These are phyloP conservation scores for Amborella trichopoda DNA, from an alignment of 164 flowering plant species.

Conservation along the genomic window DNA sequence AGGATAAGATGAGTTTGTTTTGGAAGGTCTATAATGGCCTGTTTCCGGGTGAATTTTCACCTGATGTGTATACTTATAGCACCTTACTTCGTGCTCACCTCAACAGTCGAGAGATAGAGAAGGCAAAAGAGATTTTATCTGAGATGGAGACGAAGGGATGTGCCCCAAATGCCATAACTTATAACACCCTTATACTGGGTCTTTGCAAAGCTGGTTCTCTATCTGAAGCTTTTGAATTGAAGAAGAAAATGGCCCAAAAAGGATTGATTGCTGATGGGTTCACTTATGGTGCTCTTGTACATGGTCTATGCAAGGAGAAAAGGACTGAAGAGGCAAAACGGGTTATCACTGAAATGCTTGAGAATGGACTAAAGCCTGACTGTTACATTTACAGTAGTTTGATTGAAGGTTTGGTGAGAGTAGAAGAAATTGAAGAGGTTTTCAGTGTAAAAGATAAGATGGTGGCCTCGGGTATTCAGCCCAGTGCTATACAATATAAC, in stretches of 20 bases:
- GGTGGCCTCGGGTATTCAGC: conserved; percentile 26
- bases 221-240: conserved; percentile 48
- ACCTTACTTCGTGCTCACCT: conserved; percentile 41
- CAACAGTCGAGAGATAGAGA: conserved; percentile 36
- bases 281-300: conserved; percentile 33
- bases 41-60: conserved; percentile 21
- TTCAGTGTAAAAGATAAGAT: conserved; percentile 39
- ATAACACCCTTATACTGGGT: conserved; percentile 52
- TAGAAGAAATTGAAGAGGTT: conserved; percentile 39
- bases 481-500: conserved; percentile 29
- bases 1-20: conserved; percentile 33
- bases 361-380: conserved; percentile 28
- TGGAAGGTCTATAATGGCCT: conserved; percentile 60
- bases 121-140: conserved; percentile 30
- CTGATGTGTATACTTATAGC: conserved; percentile 58
- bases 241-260: conserved; percentile 32
- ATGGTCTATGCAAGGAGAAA: conserved; percentile 32
- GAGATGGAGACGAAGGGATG: conserved; percentile 68
- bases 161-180: conserved; percentile 36
- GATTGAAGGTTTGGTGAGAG: conserved; percentile 51
- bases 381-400: conserved; percentile 22
- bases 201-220: conserved; percentile 41
- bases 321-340: conserved; percentile 26
- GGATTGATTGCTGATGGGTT: conserved; percentile 40
- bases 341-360: conserved; percentile 31